phyloP scores from a whole-genome alignment of 1,139 yeast species.

The Pichia sp. region DNA sequence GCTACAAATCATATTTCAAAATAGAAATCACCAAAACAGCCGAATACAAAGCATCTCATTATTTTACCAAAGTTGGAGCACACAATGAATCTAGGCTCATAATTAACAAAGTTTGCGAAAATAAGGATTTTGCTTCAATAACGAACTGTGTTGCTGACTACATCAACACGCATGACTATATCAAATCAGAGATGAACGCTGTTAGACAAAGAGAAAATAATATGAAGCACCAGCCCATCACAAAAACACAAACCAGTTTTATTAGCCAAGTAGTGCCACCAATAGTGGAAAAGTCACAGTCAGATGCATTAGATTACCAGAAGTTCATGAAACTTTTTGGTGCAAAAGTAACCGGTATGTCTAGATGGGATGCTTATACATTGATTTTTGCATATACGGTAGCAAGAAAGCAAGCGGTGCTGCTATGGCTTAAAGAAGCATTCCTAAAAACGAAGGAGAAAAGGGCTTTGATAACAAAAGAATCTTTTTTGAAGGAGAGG shows the following conservation, averaged over 20 bases:
- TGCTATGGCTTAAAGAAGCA: constrained; percentile 25
- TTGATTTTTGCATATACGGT: constrained; percentile 43
- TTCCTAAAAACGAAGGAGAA: constrained; percentile 24
- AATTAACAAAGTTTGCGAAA: not conserved
- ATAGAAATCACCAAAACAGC: constrained; percentile 5
- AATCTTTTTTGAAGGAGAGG: constrained; percentile 3
- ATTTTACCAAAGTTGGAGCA: constrained; percentile 2
- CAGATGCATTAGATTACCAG: constrained; percentile 13
- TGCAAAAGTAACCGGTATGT: constrained; percentile 27
- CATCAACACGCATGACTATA: constrained; percentile 1
- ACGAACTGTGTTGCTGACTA: not conserved
- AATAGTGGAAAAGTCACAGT: constrained; percentile 15
- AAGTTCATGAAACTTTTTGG: constrained; percentile 26
- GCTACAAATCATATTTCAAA: constrained; percentile 10
- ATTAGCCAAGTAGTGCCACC: constrained; percentile 16
- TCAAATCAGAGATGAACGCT: not conserved
- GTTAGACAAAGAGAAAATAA: not conserved
- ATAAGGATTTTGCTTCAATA: not conserved
- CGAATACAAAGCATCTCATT: constrained; percentile 11
- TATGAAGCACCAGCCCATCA: constrained; percentile 5
- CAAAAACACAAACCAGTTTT: constrained; percentile 15
- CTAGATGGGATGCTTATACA: constrained; percentile 39
- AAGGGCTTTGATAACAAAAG: constrained; percentile 15
- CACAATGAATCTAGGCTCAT: not conserved
- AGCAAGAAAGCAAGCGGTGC: constrained; percentile 26